These are phyloP conservation scores for Yarrowia deformans DNA, from an alignment of 805 yeast species.

Conservation along the genomic window DNA sequence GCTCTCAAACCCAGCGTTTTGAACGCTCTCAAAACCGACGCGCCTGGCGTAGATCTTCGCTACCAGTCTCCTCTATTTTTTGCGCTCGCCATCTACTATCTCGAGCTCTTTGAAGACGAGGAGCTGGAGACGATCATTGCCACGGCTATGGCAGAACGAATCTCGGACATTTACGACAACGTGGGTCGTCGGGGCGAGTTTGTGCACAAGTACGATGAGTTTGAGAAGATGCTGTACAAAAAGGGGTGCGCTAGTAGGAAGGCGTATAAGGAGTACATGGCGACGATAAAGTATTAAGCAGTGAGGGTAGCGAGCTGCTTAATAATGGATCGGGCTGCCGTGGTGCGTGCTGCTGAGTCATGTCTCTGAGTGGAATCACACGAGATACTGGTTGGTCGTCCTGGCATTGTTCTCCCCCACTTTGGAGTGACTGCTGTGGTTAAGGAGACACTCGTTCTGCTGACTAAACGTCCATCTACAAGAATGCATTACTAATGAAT, in stretches of 20 bases:
- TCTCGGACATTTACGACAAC: slow-evolving; percentile 18
- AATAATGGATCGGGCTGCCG: too few species aligned
- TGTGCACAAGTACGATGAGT: slow-evolving; percentile 37
- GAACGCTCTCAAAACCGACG: slow-evolving; percentile 35
- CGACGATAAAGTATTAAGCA: slow-evolving; percentile 10
- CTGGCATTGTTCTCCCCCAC: too few species aligned
- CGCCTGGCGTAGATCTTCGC: slow-evolving; percentile 12
- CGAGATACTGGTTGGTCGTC: too few species aligned
- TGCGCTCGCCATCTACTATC: slow-evolving; percentile 19
- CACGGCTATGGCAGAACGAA: slow-evolving; percentile 8
- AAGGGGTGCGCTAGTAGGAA: neutral
- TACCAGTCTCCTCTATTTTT: slow-evolving; percentile 33
- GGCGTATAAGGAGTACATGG: slow-evolving; percentile 36
- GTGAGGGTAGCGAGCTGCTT: neutral
- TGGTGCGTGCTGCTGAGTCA: too few species aligned
- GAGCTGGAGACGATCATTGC: slow-evolving; percentile 14
- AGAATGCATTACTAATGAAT: too few species aligned
- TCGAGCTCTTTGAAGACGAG: slow-evolving; percentile 31
- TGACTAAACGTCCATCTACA: too few species aligned
- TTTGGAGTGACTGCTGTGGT: too few species aligned
- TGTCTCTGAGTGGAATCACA: too few species aligned
- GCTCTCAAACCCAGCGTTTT: slow-evolving; percentile 23
- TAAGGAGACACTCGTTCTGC: too few species aligned
- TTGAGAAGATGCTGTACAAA: slow-evolving; percentile 21
- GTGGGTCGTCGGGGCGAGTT: slow-evolving; percentile 13